Evolutionary conservation across 768 basidiomycete genomes (phyloP).

Genomic region (Pleurotus cornucopiae): DNA sequence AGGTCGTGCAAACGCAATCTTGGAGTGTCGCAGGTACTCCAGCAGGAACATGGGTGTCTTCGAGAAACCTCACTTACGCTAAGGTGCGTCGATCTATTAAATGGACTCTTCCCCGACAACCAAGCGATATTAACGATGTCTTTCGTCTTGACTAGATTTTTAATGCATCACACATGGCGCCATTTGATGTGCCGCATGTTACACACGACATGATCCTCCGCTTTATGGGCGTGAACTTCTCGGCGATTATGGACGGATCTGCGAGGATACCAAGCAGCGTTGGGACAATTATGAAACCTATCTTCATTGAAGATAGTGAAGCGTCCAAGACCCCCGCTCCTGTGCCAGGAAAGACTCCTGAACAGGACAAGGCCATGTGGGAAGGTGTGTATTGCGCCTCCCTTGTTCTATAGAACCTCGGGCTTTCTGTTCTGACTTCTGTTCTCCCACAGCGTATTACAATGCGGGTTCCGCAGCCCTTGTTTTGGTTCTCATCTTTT

Average conservation of each 20-base stretch:
- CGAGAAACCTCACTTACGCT: conserved; percentile 88
- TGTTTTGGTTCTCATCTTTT: conserved; percentile 71
- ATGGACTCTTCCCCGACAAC: not conserved
- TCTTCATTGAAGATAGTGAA: conserved; percentile 44
- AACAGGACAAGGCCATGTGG: conserved; percentile 86
- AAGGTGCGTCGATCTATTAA: conserved; percentile 49
- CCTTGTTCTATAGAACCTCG: not conserved
- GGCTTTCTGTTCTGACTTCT: conserved; percentile 6
- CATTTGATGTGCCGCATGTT: conserved; percentile 80
- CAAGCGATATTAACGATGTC: not conserved
- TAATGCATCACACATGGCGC: conserved; percentile 96
- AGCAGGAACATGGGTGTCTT: conserved; percentile 89
- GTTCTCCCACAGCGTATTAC: conserved; percentile 70
- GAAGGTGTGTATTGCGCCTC: conserved; percentile 52
- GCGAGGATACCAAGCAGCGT: conserved; percentile 79
- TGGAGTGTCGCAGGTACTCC: conserved; percentile 73
- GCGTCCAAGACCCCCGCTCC: conserved; percentile 30
- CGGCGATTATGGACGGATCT: conserved; percentile 72
- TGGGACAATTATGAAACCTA: conserved; percentile 67
- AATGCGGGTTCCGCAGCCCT: conserved; percentile 86
- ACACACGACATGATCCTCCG: conserved; percentile 98
- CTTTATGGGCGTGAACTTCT: conserved; percentile 92
- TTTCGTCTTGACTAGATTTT: conserved; percentile 53
- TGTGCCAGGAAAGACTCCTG: conserved; percentile 54
- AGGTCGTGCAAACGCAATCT: conserved; percentile 66